Base-by-base conservation (phyloP, 371 early-diverging fungal species). In the Mucor velutinosus region DNA sequence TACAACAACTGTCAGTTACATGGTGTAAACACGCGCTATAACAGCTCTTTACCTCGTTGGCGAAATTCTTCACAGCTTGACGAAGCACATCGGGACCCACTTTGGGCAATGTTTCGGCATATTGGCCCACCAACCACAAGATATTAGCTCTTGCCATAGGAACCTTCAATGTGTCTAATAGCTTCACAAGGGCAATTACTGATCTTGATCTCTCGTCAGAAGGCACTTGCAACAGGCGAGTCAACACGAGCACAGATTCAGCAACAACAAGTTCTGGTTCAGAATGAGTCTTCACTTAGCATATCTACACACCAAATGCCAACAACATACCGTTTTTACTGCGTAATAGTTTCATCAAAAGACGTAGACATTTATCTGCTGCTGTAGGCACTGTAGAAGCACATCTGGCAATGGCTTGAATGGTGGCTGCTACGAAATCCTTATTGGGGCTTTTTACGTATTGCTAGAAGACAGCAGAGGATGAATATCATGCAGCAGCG, bases 31-130 rank as follows among this genome's bases (percentile, higher is more conserved):
- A 30, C 6, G 4, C 30, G 2, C 30, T 30, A 30, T 30, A 30
- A 2, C 17, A 43, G 35, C 2, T 37, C 37, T 12, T 47, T 76
- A 85, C 85, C 78, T 96, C 96, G 2, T 78, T 76, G 0, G 76
- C 61, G 75, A 97, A 98, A 21, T 74, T 71, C 69, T 92, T 92
- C 15, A 89, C 89, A 0, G 88, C 90, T 53, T 86, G 82, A 39
- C 97, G 88, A 33, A 98, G 82, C 4, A 93, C 88, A 75, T 96
- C 96, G 7, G 94, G 92, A 0, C 93, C 94, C 4, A 92, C 80
- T 7, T 85, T 78, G 0, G 79, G 80, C 15, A 90, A 55, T n/a
- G 78, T 76, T 32, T 78, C 79, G 3, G 81, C 80, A 69, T 94
- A 89, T 68, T 94, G 93, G 15, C 95, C 94, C 11, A 94, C 88